Percentiles rank a stretch among this genome's conserved stretches.
Evolutionary conservation across 176 grass and related monocot genomes (phyloP).

Genomic region (Avena atlantica): DNA sequence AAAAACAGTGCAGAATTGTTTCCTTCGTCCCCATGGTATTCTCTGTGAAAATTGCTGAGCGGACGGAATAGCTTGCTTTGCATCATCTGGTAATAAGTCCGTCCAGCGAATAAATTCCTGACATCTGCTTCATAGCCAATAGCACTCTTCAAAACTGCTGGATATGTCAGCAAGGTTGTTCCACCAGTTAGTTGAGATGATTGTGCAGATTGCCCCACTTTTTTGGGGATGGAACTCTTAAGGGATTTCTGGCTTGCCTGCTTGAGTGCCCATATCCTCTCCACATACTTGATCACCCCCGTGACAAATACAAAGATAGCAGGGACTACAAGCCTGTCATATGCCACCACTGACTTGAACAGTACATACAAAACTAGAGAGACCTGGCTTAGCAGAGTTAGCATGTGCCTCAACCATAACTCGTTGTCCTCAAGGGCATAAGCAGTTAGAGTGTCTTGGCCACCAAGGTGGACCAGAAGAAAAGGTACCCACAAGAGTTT

Average conservation of each 20-base stretch:
- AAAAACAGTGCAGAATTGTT: background rate
- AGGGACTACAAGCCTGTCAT: background rate
- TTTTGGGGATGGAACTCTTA: background rate
- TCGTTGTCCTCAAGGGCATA: conserved; percentile 5
- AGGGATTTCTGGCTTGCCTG: background rate
- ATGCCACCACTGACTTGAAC: background rate
- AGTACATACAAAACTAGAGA: background rate
- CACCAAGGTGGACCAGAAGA: background rate
- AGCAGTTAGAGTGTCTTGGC: conserved; percentile 10
- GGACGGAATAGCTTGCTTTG: too few relatives aligned
- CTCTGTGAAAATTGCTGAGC: background rate
- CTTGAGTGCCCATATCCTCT: background rate
- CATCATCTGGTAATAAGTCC: background rate
- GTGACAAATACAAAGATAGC: background rate
- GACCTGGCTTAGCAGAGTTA: background rate
- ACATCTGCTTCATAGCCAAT: background rate
- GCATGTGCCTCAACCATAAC: conserved; percentile 7
- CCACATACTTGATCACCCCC: background rate
- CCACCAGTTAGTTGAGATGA: background rate
- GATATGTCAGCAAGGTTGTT: background rate
- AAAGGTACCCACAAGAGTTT: background rate
- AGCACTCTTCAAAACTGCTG: background rate
- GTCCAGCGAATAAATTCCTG: background rate
- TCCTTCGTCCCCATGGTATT: background rate
- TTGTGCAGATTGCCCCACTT: background rate